Conservation (phyloP, 345 rosid genomes). For the Dimocarpus longan region DNA sequence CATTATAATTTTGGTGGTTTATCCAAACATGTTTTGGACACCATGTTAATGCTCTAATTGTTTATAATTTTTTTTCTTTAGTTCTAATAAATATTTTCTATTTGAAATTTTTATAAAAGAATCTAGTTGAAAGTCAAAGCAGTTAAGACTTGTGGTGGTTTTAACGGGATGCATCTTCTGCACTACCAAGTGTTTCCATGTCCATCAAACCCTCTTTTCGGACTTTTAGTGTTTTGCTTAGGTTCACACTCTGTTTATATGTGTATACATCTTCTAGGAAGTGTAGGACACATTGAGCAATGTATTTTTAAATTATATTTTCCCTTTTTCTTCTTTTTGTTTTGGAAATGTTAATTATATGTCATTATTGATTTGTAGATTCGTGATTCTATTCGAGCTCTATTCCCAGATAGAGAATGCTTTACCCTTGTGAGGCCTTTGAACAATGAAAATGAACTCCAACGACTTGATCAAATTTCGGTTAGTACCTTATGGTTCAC, state of each 20-base stretch:
- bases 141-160: background rate
- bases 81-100: background rate
- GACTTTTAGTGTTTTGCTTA: background rate
- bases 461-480: slow-evolving; percentile 78
- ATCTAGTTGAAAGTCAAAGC: background rate
- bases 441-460: slow-evolving; percentile 86
- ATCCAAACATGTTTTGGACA: background rate
- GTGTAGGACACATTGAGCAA: background rate
- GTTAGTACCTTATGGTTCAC: slow-evolving; percentile 48
- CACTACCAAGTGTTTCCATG: background rate
- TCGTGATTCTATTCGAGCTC: slow-evolving; percentile 87
- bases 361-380: slow-evolving; percentile 48
- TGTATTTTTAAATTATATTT: background rate
- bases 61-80: background rate
- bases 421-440: slow-evolving; percentile 89
- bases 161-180: background rate
- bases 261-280: background rate
- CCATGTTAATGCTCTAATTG: background rate
- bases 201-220: background rate
- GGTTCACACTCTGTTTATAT: slow-evolving; percentile 12
- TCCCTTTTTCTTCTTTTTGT: background rate
- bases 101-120: background rate
- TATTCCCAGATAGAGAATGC: slow-evolving; percentile 97
- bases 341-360: slow-evolving; percentile 24
- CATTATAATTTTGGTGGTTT: background rate